Conservation (phyloP, 495 filamentous ascomycete species). For the Articulospora tetracladia region DNA sequence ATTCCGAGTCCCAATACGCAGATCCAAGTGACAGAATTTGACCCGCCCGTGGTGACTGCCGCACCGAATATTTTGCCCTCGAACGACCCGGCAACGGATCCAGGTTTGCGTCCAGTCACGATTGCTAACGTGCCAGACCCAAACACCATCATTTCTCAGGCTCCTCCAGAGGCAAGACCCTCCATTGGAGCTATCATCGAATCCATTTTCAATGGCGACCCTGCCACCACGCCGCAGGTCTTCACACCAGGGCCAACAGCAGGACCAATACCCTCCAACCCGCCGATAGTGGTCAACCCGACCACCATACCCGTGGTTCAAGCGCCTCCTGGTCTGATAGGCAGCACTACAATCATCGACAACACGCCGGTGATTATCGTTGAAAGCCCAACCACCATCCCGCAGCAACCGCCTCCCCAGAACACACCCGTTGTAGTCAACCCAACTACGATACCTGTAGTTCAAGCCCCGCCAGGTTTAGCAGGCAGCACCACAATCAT, state of each 20-base stretch:
- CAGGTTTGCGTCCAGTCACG: not conserved
- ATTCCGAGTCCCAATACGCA: not conserved
- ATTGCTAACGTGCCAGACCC: not conserved
- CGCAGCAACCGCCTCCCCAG: not conserved
- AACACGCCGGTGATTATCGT: not conserved
- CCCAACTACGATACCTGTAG: not conserved
- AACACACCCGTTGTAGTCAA: not conserved
- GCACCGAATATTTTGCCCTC: not conserved
- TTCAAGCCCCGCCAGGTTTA: not conserved
- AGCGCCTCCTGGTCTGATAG: not conserved
- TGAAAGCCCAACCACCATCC: not conserved
- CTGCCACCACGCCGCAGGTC: not conserved
- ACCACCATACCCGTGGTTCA: not conserved
- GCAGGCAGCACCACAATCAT: not conserved
- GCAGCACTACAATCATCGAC: not conserved
- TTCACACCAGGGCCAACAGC: constrained; percentile 6
- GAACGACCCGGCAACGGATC: not conserved
- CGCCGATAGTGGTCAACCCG: not conserved
- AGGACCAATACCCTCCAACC: not conserved
- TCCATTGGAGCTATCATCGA: not conserved
- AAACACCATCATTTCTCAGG: not conserved
- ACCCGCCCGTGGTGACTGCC: not conserved
- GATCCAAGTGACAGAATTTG: not conserved
- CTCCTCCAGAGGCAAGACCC: not conserved
- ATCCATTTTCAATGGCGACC: not conserved